Base-by-base conservation (phyloP, 2,329 filamentous ascomycete genomes). In the Simplicillium sp. region DNA sequence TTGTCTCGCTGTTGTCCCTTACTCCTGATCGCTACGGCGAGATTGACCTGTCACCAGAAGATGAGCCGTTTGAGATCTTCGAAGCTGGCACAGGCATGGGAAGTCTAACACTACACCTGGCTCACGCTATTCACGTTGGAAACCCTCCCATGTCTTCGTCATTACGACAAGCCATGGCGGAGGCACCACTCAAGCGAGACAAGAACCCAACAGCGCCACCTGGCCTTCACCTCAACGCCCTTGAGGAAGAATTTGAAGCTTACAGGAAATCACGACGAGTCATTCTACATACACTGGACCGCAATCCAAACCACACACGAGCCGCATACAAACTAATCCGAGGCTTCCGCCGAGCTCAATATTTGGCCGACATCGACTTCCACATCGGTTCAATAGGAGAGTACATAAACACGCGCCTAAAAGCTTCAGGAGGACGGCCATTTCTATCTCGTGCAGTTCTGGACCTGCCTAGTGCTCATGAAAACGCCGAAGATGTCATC, bases 81-180 rank as follows among this genome's bases (percentile, higher is more conserved):
- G 87, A 92, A 60, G 85, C 85, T 36, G 86, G 87, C 13, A 92
- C 86, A 3, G 87, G 86, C n/a, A 84, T 89, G 67, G 87, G 86
- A 43, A 80, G 82, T 29, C 61, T 92, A 43, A 90, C 85, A 1
- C 61, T 92, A 4, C 77, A 89, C 53, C 68, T 92, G 16, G 80
- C 84, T 25, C 75, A 84, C 39, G 84, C 84, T 3, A 76, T 92
- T 36, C 82, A 89, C 54, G 84, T 76, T 35, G 82, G 78, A 14
- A 89, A 89, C 52, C 63, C 75, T 2, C 60, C 67, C 7, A 39
- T 63, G 3, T 62, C 72, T 11, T 29, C 38, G 17, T 3, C 29
- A 13, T 7, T 43, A 31, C 37, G 33, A 6, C 38, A 46, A 15
- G 37, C 40, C 8, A 50, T 61, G 29, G 55, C 53, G 40, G 46